Evolutionary conservation across 352 stramenopile species (phyloP), one percentile per base, ranked within the genome.

Genomic region (Globisporangium ultimum): DNA sequence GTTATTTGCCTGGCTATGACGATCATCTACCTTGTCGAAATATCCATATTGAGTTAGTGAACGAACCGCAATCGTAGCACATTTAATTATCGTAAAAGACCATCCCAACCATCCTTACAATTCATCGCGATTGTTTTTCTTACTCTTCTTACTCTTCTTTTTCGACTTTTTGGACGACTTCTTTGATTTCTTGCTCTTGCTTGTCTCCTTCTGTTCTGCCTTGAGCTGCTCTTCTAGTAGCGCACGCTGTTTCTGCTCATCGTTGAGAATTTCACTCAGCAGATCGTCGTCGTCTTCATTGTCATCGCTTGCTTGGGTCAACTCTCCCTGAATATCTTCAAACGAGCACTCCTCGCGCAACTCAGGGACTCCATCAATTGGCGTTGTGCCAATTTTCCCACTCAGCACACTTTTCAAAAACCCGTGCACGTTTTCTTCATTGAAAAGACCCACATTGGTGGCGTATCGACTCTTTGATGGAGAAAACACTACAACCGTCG

Each of bases 381-480:
- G 74, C 1, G 66, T 55, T 24, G 84, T 93, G 1, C 64, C 58
- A 10, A 88, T 91, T 48, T 79, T 87, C 13, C 80, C 78, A 13
- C 67, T 80, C 6, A 93, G 56, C n/a, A 93, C 77, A 18, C 81
- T 71, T 34, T 82, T 74, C 52, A 91, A 64, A 51, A 93, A 90
- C 1, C 50, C 67, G 18, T 57, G 28, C 1, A 71, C 68, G 41
- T 87, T 88, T 32, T 84, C 74, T 18, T 80, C 75, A 14, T 89
- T 76, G 55, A 90, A 88, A 21, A 84, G 45, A 1, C 80, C 81
- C 12, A 90, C 76, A 17, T 91, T 90, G 20, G 71, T 81, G 11
- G 80, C 84, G 45, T 83, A 91, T 21, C 84, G 84, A 11, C 71
- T 68, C 66, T 91, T 91, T 0, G 76, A 74, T n/a, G 82, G 77